Evolutionary conservation across 225 moss, liverwort and hornwort species (phyloP), one percentile per base, ranked within the genome.

Genomic region (Polytrichum formosum): DNA sequence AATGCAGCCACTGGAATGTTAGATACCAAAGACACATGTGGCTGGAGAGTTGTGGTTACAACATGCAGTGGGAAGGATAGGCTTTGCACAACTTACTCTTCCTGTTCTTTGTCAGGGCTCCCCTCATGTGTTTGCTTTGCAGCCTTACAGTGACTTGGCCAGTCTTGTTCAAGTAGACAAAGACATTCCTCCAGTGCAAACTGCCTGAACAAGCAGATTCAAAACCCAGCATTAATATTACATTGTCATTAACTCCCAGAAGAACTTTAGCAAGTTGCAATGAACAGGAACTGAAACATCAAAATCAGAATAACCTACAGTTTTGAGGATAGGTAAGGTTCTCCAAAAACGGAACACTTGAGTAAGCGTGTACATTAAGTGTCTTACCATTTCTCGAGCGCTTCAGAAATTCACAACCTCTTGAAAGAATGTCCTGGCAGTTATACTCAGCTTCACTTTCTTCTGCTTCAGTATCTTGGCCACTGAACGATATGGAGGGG

Each of bases 51-150:
- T 16, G 4, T 46, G 4, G 2, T 46, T 46, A 4, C 13, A 46
- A 46, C 13, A 46, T 46, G 46, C 13, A 16, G 13, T 46, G 46
- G 31, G 7, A 7, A 31, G 7, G 31, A 31, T 46, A 13, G 16
- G 16, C 4, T 2, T 46, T 46, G 13, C 20, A 58, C 21, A 64
- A 69, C 88, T 80, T 63, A 91, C 90, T 88, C 68, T 85, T 91
- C 70, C 84, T 91, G 26, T 85, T 88, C 73, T 88, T 85, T 73
- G 85, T 91, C 73, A 88, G 73, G 29, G 88, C 83, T 71, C 90
- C 90, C 54, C 83, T 85, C 77, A 91, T 83, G 69, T 87, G 81
- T 63, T 88, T 90, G 76, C 90, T 85, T 85, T 87, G 87, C 79
- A 90, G 72, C 64, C 81, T 90, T 53, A 90, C 77, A 21, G 85